phyloP scores from a whole-genome alignment of 371 early-diverging fungal genomes.

The Dichotomocladium elegans region DNA sequence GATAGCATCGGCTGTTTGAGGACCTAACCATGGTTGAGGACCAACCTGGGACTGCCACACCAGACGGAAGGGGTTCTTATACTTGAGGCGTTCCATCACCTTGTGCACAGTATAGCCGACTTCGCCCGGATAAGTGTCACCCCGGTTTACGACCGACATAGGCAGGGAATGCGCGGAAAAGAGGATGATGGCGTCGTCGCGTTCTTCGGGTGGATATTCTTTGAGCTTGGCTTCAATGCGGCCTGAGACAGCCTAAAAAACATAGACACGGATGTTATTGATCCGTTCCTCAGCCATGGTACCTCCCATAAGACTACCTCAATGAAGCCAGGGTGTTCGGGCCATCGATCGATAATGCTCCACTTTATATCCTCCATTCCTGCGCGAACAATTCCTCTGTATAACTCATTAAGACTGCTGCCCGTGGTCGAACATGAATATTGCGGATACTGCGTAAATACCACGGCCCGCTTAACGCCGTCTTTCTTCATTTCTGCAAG shows the following conservation, averaged over 20 bases:
- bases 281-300: not conserved
- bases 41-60: slow-evolving; percentile 98
- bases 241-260: slow-evolving; percentile 69
- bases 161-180: slow-evolving; percentile 97
- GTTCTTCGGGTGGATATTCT: slow-evolving; percentile 62
- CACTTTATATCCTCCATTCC: slow-evolving; percentile 75
- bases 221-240: slow-evolving; percentile 68
- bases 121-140: slow-evolving; percentile 89
- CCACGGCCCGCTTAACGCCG: slow-evolving; percentile 82
- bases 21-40: slow-evolving; percentile 91
- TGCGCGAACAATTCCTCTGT: slow-evolving; percentile 51
- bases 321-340: slow-evolving; percentile 82
- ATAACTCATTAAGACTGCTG: slow-evolving; percentile 87
- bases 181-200: slow-evolving; percentile 74
- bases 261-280: not conserved
- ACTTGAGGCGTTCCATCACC: slow-evolving; percentile 72
- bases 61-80: slow-evolving; percentile 83
- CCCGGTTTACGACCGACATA: slow-evolving; percentile 87
- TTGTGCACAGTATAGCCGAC: slow-evolving; percentile 88
- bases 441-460: slow-evolving; percentile 94
- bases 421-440: slow-evolving; percentile 97
- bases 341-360: slow-evolving; percentile 95
- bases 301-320: slow-evolving; percentile 36
- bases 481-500: slow-evolving; percentile 76
- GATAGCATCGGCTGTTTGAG: slow-evolving; percentile 83